Evolutionary conservation across 495 filamentous ascomycete species (phyloP).

Genomic region (Margaritispora aquatica): DNA sequence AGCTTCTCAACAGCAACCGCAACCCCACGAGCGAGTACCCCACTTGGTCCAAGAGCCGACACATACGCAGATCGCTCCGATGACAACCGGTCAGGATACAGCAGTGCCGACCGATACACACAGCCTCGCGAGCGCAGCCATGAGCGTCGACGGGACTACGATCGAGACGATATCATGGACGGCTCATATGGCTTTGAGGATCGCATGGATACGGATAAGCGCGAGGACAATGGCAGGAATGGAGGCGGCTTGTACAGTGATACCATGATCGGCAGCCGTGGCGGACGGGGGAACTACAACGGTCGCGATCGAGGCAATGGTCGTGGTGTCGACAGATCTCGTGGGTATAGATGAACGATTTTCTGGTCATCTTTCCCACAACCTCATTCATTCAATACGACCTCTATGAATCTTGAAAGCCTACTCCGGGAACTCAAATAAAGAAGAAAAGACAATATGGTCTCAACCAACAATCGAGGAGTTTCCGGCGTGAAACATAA

Average conservation of each 20-base stretch:
- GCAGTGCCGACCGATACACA: constrained; percentile 27
- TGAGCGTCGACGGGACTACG: constrained; percentile 35
- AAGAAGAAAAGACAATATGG: neutral
- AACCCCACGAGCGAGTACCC: constrained; percentile 25
- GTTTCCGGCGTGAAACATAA: too few relatives aligned
- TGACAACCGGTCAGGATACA: constrained; percentile 9
- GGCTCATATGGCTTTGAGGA: constrained; percentile 57
- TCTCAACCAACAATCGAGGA: neutral
- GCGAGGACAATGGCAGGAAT: constrained; percentile 7
- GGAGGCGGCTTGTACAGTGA: constrained; percentile 39
- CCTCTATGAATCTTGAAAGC: too few relatives aligned
- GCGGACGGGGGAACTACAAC: constrained; percentile 23
- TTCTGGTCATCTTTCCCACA: neutral
- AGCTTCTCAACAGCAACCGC: neutral
- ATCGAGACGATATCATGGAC: constrained; percentile 48
- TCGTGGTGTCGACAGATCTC: constrained; percentile 5
- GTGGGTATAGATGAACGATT: constrained; percentile 27
- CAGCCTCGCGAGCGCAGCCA: constrained; percentile 40
- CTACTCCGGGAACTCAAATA: too few relatives aligned
- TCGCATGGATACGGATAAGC: constrained; percentile 41
- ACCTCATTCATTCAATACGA: too few relatives aligned
- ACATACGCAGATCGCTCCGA: constrained; percentile 16
- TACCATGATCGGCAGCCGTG: constrained; percentile 30
- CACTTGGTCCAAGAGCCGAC: constrained; percentile 26
- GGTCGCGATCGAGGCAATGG: constrained; percentile 27